Evolutionary conservation across 805 yeast genomes (phyloP), one percentile per base, ranked within the genome.

Genomic region (Candida ovalis): DNA sequence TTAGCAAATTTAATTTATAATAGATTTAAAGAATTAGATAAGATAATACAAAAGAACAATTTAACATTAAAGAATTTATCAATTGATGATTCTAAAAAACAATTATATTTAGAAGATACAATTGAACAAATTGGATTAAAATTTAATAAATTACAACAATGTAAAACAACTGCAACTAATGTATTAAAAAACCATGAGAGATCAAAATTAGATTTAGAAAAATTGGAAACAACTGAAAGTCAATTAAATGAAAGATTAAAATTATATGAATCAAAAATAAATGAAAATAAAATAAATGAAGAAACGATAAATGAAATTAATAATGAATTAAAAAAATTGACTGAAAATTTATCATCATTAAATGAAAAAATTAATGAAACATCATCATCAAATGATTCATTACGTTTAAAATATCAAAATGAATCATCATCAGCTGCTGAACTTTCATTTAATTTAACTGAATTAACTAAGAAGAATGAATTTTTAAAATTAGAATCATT

Each of bases 381-480:
- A 25, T 43, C 60, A 17, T 23, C 39, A 1, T 42, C 48, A 24
- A 73, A 68, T 24, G 63, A 61, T 17, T 48, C 44, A 4, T 53
- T 74, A 25, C 61, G 84, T 49, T 36, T 50, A 1, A 47, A 62
- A n/a, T 80, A 80, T 53, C 84, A 78, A 58, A 42, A 49, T 4
- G 58, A 58, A 7, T 77, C 83, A 0, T 67, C 78, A 1, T 45
- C 52, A n/a, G 82, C 82, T 3, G 80, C 80, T 0, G 76, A 73
- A 35, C 50, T 62, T 41, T 69, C 80, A 1, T 56, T 60, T 3
- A 27, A 37, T 6, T 35, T 69, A 3, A 59, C 61, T 19, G 37
- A 52, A 0, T 37, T 65, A n/a, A 63, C 65, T 35, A 49, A 53
- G 3, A 42, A 48, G 3, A 58, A 57, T 19, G 67, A 64, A 2